Evolutionary conservation across 768 basidiomycete genomes (phyloP).

Genomic region (Lactifluus rugatus): DNA sequence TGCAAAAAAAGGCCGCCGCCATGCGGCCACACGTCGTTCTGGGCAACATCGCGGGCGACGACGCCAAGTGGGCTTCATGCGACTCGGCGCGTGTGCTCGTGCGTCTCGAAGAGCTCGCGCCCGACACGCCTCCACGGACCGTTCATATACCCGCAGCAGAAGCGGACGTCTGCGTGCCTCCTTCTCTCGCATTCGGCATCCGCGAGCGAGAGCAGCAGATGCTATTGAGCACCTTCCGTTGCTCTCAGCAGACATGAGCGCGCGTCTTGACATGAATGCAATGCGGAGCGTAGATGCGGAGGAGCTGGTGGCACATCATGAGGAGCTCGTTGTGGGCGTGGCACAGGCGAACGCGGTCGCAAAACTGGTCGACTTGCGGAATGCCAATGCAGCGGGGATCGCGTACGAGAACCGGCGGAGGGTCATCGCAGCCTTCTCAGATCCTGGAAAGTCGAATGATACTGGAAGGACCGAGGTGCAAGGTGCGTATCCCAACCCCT

Average conservation of each 20-base stretch:
- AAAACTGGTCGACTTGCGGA: constrained; percentile 69
- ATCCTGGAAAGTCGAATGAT: constrained; percentile 54
- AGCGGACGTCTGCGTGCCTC: constrained; percentile 40
- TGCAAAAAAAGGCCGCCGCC: constrained; percentile 29
- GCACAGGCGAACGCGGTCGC: constrained; percentile 50
- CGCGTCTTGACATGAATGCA: neutral
- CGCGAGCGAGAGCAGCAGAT: constrained; percentile 44
- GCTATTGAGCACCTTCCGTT: constrained; percentile 61
- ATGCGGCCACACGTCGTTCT: constrained; percentile 60
- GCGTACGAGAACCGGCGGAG: constrained; percentile 77
- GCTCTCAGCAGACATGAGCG: constrained; percentile 31
- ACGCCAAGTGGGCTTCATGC: constrained; percentile 56
- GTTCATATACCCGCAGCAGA: constrained; percentile 8
- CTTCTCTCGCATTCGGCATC: constrained; percentile 57
- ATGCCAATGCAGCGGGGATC: constrained; percentile 81
- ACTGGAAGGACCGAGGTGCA: constrained; percentile 85
- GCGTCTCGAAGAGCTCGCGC: constrained; percentile 12
- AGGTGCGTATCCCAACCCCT: constrained; percentile 40
- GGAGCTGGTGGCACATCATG: constrained; percentile 13
- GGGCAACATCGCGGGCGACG: constrained; percentile 57
- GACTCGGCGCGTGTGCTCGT: constrained; percentile 53
- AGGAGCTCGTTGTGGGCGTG: constrained; percentile 29
- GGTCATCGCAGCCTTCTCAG: constrained; percentile 72
- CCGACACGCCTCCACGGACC: neutral
- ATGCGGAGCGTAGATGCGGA: neutral